Conservation (phyloP, 768 basidiomycete genomes). For the Phaffia australis region DNA sequence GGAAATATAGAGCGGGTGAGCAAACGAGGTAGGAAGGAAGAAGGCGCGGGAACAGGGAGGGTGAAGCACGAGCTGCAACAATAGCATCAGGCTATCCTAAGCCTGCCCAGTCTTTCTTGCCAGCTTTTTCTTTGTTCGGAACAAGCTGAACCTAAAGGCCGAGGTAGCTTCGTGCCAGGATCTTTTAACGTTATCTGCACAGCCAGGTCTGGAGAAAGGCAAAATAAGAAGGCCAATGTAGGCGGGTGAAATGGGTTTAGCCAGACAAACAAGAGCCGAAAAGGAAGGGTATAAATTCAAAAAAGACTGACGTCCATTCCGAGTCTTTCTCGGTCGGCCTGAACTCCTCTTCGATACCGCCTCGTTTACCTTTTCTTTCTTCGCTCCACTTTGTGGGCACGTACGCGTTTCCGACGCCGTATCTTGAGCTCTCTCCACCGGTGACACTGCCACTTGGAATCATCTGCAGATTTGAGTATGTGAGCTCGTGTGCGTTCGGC, state of each 20-base stretch:
- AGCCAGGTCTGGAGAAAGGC: neutral
- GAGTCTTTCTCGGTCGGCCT: constrained; percentile 16
- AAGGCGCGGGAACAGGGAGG: neutral
- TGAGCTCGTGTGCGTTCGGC: neutral
- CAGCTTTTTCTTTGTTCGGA: constrained; percentile 22
- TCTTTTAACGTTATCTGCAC: constrained; percentile 22
- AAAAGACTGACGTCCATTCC: constrained; percentile 15
- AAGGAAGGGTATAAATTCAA: neutral
- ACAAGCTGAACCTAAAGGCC: constrained; percentile 14
- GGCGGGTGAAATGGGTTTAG: neutral
- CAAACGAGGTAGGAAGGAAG: neutral
- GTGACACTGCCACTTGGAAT: neutral
- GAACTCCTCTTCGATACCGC: constrained; percentile 19
- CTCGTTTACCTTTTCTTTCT: constrained; percentile 18
- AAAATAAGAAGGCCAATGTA: neutral
- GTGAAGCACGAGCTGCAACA: neutral
- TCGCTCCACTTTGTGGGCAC: constrained; percentile 24
- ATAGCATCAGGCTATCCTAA: neutral
- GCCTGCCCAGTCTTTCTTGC: constrained; percentile 10
- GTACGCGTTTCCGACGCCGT: constrained; percentile 6
- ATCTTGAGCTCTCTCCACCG: neutral
- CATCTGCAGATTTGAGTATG: neutral
- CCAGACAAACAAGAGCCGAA: neutral
- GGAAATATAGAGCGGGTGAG: too few species aligned
- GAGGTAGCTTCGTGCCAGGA: constrained; percentile 14